phyloP scores from a whole-genome alignment of 768 basidiomycete species.

The Sarcomyxa edulis region DNA sequence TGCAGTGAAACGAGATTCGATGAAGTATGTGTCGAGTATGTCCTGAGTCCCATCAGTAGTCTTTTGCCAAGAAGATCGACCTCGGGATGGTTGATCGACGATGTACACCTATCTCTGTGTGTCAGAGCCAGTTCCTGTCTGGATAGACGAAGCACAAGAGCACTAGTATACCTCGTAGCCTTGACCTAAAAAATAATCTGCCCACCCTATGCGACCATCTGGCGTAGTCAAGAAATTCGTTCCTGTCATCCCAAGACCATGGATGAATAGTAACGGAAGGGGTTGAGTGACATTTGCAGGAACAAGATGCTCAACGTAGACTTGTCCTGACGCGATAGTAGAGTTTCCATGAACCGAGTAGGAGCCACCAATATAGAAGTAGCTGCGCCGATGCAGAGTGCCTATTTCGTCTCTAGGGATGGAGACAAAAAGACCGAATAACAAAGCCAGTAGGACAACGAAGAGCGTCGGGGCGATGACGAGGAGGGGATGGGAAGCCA shows the following conservation, averaged over 20 bases:
- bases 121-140: too few species aligned
- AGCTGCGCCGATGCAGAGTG: slow-evolving; percentile 38
- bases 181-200: slow-evolving; percentile 45
- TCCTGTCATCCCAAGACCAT: slow-evolving; percentile 49
- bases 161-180: slow-evolving; percentile 50
- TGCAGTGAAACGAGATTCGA: slow-evolving; percentile 41
- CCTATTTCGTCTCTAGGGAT: too few species aligned
- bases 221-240: slow-evolving; percentile 49
- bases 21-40: slow-evolving; percentile 19
- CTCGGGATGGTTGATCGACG: slow-evolving; percentile 41
- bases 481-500: too few species aligned
- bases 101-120: slow-evolving; percentile 37
- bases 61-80: slow-evolving; percentile 38
- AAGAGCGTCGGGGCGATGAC: too few species aligned
- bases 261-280: slow-evolving; percentile 42
- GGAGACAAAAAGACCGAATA: too few species aligned
- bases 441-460: too few species aligned
- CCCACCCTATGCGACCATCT: slow-evolving; percentile 50
- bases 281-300: slow-evolving; percentile 32
- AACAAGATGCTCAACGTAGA: slow-evolving; percentile 48
- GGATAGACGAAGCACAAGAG: too few species aligned
- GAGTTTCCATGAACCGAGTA: slow-evolving; percentile 30
- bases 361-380: slow-evolving; percentile 43
- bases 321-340: slow-evolving; percentile 35
- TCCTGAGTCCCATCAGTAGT: slow-evolving; percentile 29